phyloP scores from a whole-genome alignment of 148 eudicot genomes.

The Rhododendron griersonianum region DNA sequence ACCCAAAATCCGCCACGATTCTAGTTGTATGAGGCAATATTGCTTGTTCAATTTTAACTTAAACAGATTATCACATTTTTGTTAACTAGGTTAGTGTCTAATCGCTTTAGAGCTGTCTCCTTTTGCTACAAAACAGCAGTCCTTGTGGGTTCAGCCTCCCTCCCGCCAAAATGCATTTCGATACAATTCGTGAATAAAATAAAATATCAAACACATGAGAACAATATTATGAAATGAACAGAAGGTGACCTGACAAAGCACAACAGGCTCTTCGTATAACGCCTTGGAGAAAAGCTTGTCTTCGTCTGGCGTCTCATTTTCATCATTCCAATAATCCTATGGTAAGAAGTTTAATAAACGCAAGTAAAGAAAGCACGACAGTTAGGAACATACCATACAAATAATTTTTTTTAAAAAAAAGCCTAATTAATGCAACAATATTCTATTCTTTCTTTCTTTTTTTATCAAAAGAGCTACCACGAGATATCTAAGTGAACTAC shows the following conservation, averaged over 20 bases:
- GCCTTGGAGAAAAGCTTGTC: background rate
- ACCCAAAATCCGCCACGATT: too few relatives aligned
- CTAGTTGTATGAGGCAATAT: too few relatives aligned
- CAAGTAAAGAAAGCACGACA: background rate
- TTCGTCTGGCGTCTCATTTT: background rate
- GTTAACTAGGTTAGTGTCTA: too few relatives aligned
- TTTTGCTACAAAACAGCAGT: too few relatives aligned
- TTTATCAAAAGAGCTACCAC: background rate
- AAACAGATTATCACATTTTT: too few relatives aligned
- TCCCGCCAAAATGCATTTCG: too few relatives aligned
- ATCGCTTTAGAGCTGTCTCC: too few relatives aligned
- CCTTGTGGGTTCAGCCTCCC: too few relatives aligned
- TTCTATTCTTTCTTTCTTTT: background rate
- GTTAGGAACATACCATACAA: background rate
- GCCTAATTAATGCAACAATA: background rate
- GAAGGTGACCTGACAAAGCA: background rate
- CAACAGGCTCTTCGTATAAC: background rate
- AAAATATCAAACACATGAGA: background rate
- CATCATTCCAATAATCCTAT: background rate
- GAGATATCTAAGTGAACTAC: background rate
- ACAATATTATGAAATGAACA: background rate
- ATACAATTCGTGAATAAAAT: background rate
- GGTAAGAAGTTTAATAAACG: background rate
- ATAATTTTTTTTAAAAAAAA: too few relatives aligned
- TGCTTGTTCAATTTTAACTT: too few relatives aligned